Conservation (phyloP, 1,284 basidiomycete genomes). For the Moesziomyces antarcticus region DNA sequence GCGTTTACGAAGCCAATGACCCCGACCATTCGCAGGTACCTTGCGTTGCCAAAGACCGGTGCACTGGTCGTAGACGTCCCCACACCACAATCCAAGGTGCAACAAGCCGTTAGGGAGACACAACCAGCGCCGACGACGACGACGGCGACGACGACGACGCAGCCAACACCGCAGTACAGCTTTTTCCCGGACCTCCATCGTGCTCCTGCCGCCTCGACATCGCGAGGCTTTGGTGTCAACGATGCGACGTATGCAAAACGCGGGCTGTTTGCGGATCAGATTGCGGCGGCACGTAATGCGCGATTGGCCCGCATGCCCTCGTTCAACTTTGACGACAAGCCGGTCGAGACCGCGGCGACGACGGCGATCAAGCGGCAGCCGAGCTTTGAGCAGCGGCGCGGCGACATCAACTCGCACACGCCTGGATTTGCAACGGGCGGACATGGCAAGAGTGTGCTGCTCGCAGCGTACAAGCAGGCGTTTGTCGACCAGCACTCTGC, state of each 20-base stretch:
- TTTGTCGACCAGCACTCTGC: slow-evolving; percentile 6
- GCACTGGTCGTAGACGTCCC: slow-evolving; percentile 30
- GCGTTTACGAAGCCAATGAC: slow-evolving; percentile 70
- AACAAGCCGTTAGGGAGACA: not conserved
- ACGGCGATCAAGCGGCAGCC: slow-evolving; percentile 20
- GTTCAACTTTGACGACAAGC: slow-evolving; percentile 24
- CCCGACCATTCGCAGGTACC: slow-evolving; percentile 69
- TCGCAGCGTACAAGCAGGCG: slow-evolving; percentile 45
- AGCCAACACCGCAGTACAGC: slow-evolving; percentile 17
- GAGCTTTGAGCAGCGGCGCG: slow-evolving; percentile 22
- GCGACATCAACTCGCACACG: slow-evolving; percentile 19
- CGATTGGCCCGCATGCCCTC: slow-evolving; percentile 32
- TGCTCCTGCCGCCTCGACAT: not conserved
- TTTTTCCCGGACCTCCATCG: slow-evolving; percentile 28
- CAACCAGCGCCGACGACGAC: not conserved
- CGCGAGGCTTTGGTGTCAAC: slow-evolving; percentile 15
- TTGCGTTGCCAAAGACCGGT: slow-evolving; percentile 63
- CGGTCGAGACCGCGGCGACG: slow-evolving; percentile 1
- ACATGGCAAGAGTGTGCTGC: slow-evolving; percentile 26
- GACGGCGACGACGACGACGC: not conserved
- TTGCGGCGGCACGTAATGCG: slow-evolving; percentile 33
- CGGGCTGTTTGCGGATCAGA: slow-evolving; percentile 39
- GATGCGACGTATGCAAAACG: slow-evolving; percentile 33
- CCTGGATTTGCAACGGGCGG: slow-evolving; percentile 26
- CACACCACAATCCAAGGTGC: not conserved